Evolutionary conservation across 148 eudicot species (phyloP), one percentile per base, ranked within the genome.

Genomic region (Limonium bicolor): DNA sequence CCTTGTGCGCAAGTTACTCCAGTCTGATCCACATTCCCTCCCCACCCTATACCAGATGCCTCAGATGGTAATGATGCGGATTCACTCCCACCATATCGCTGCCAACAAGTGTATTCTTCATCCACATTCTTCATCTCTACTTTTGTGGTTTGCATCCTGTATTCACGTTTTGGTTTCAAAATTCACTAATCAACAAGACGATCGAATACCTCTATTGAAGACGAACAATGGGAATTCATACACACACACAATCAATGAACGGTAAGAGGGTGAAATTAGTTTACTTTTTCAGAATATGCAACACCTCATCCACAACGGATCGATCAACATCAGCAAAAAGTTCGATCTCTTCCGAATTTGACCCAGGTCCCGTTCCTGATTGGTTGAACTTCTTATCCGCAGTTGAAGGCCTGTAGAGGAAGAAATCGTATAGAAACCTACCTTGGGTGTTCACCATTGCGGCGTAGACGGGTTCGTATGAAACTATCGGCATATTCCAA

Each of bases 391-490:
- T 84, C 78, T 85, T 76, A 4, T 73, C 80, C 4, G 62, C 12
- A 36, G n/a, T 46, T 2, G 80, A 52, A 35, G 82, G 73, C 35
- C 70, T 63, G 43, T 92, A 92, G 13, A 92, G 1, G 34, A 92
- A 76, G 29, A 92, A 60, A 50, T 92, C 99, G n/a, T 62, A 92
- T 64, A 92, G 41, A 53, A 92, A 92, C 70, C 94, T 71, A 3
- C 99, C 99, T 40, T 85, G 95, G 1, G 99, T 68, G 8, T 68
- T 75, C 65, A 85, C 46, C 70, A 90, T 47, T 0, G 95, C 93
- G 0, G 99, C 78, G 27, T 90, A 85, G 3, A 90, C 43, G 14
- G 95, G 80, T 3, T 56, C 58, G 4, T 53, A 27, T 28, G 72
- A 56, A 0, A 56, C 64, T 2, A 54, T 50, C 5, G 95, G 73